phyloP scores from a whole-genome alignment of 257 asterid genomes.

The Fraxinus cuspidata region DNA sequence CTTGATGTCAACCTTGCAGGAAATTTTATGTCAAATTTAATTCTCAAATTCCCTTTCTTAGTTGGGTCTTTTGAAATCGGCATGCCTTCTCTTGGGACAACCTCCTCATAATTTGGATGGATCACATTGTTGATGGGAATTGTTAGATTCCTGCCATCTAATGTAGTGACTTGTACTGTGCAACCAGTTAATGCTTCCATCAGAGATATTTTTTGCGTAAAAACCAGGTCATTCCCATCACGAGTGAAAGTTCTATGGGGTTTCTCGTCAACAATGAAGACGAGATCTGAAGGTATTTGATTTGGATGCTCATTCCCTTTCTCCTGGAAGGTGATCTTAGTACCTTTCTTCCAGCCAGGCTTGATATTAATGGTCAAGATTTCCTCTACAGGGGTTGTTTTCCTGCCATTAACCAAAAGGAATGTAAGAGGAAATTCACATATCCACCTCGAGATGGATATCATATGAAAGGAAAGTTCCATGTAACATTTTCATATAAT shows the following conservation, averaged over 20 bases:
- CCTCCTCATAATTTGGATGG: constrained; percentile 26
- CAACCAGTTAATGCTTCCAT: constrained; percentile 44
- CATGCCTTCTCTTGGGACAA: constrained; percentile 19
- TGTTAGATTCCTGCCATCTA: constrained; percentile 44
- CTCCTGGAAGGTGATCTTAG: constrained; percentile 48
- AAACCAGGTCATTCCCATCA: constrained; percentile 47
- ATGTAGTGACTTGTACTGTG: constrained; percentile 38
- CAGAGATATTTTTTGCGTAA: constrained; percentile 36
- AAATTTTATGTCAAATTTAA: constrained; percentile 47
- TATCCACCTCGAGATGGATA: neutral
- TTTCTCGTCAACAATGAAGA: constrained; percentile 50
- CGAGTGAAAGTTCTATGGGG: constrained; percentile 46
- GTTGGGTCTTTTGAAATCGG: constrained; percentile 14
- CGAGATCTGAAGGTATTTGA: constrained; percentile 43
- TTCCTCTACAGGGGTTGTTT: constrained; percentile 31
- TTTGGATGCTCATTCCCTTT: constrained; percentile 50
- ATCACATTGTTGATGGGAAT: constrained; percentile 39
- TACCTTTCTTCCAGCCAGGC: constrained; percentile 56
- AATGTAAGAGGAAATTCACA: neutral
- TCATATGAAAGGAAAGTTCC: neutral
- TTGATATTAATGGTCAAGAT: constrained; percentile 36
- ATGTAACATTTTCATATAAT: neutral
- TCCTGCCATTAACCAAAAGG: constrained; percentile 27
- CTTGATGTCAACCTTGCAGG: constrained; percentile 38
- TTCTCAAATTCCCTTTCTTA: constrained; percentile 14